Evolutionary conservation across 441 rosid species (phyloP), one percentile per base, ranked within the genome.

Genomic region (Eruca vesicaria): DNA sequence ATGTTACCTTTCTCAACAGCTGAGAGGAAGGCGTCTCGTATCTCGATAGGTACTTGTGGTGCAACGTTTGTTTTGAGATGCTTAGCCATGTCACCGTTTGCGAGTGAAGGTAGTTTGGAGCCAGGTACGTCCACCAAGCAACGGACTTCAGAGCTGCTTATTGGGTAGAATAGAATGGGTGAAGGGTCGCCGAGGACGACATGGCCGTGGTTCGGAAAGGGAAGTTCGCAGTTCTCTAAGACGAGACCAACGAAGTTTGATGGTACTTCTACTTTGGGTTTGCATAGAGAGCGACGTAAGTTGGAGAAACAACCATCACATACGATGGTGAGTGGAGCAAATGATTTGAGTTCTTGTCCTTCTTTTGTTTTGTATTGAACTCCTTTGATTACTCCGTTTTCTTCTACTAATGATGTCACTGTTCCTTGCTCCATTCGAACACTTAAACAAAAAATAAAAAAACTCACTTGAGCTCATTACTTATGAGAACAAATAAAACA

Each of bases 291-390:
- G 56, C 89, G 90, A 3, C 91, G 87, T 73, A 90, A 76, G 77
- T 90, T 90, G 5, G 95, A 90, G 86, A 92, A 92, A 86, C 97
- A 92, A 50, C 97, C 97, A 73, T 92, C 94, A 66, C 96, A 92
- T 1, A 92, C 93, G 62, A 92, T 78, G n/a, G 97, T 90, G 35
- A 93, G 90, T 63, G 98, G 92, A 69, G 97, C 95, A 76, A 73
- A 85, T 32, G 85, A 82, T 70, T 72, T 72, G 56, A 71, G 77
- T 66, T 84, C 89, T 76, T 81, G 78, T 16, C 90, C 91, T 63
- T 79, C 79, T 84, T 90, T 90, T n/a, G 89, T 86, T 82, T 90
- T 93, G 87, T 89, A 88, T 35, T 88, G 88, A 69, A 93, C 91
- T 21, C 95, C 97, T 74, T 78, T 89, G 11, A 89, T 75, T 18